Base-by-base conservation (phyloP, 1,284 basidiomycete species). In the Psilocybe mexicana region DNA sequence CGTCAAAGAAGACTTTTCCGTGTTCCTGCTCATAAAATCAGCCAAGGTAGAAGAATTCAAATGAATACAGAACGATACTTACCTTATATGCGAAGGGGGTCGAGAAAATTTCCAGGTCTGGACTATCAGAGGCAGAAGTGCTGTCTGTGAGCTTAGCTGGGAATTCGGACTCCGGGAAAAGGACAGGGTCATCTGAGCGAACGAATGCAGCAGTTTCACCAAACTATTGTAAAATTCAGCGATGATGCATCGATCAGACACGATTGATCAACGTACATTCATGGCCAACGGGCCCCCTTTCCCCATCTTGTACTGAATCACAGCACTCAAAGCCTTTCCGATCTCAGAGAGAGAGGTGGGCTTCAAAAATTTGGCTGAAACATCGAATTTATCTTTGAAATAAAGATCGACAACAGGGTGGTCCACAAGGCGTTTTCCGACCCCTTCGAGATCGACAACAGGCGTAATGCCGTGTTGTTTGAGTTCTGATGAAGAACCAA, bases 41-140 rank as follows among this genome's bases (percentile, higher is more conserved):
- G 54, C 18, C 18, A 18, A 18, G 18, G 18, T 35, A 40, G 26
- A 10, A 28, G 10, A 14, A 23, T 52, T 8, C 28, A 25, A 40
- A 0, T n/a, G 23, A 23, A 48, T 10, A 25, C 8, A 51, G 6
- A 10, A 33, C 26, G 3, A 58, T 33, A 23, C 50, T 24, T 38
- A 70, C 70, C 65, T 76, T 75, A 61, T 80, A 84, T 3, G 74
- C 75, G 11, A 81, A 43, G 0, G 84, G 77, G 1, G 77, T 73
- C 3, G 74, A 67, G 63, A 87, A 80, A n/a, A 88, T 50, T 63
- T 89, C 87, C 14, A 88, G 68, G 57, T 88, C 87, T 2, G 87
- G 87, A 26, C 83, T 81, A 4, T 76, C 73, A 1, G 76, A 67
- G 1, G 77, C 83, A 1, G 86, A 85, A 0, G 82, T 85, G 40